Evolutionary conservation across 2,329 filamentous ascomycete species (phyloP).

Genomic region (Aspergillus thermomutatus): DNA sequence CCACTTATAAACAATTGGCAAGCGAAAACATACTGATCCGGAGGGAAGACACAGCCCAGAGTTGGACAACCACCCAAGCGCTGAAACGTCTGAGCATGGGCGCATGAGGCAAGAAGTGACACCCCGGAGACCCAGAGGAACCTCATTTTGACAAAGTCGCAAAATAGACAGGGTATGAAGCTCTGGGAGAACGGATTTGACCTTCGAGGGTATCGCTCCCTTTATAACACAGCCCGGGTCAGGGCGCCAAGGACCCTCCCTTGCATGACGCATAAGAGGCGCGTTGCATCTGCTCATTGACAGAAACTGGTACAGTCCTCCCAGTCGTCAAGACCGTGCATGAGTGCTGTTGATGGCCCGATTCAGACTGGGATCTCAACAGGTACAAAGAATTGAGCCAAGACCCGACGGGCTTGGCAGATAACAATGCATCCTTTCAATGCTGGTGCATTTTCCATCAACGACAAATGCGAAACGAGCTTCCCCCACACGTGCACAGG

Average conservation of each 20-base stretch:
- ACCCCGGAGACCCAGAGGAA: conserved; percentile 17
- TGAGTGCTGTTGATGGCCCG: background rate
- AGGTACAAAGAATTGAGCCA: background rate
- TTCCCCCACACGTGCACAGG: conserved; percentile 13
- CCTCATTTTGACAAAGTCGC: conserved; percentile 19
- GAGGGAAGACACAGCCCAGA: conserved; percentile 56
- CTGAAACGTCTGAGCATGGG: conserved; percentile 52
- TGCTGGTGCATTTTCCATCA: background rate
- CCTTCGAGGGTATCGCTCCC: background rate
- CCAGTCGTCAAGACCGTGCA: background rate
- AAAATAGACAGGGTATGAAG: background rate
- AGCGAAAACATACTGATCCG: conserved; percentile 49
- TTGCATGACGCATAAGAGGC: background rate
- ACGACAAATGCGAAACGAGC: conserved; percentile 9
- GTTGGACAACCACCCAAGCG: conserved; percentile 55
- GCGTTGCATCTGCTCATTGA: background rate
- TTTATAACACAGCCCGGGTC: background rate
- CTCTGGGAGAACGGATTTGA: background rate
- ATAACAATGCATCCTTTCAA: background rate
- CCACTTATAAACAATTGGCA: background rate
- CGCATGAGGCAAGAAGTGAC: conserved; percentile 24
- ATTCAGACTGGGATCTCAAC: background rate
- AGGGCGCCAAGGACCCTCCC: background rate
- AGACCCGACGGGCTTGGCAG: conserved; percentile 9
- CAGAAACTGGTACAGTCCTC: background rate